Percentiles rank a stretch among this genome's conserved stretches.
Evolutionary conservation across 192 early-diverging fungal genomes (phyloP).

Genomic region (Spizellomyces sp.): DNA sequence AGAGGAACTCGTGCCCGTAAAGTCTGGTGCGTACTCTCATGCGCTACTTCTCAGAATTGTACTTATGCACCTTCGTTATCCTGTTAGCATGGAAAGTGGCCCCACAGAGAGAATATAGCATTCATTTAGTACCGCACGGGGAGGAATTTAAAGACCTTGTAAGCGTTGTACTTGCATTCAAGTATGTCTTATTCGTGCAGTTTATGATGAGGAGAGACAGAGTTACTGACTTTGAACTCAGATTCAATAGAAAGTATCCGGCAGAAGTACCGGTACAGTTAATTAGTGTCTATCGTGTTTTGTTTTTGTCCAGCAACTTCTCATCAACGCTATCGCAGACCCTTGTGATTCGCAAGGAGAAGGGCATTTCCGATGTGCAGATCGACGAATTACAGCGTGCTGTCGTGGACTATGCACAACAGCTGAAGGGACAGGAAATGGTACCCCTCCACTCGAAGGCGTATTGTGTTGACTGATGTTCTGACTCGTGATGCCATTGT

Average conservation of each 20-base stretch:
- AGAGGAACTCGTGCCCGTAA: conserved; percentile 11
- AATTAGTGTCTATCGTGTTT: background rate
- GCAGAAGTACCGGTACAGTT: conserved; percentile 13
- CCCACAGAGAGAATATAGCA: conserved; percentile 1
- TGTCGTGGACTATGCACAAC: background rate
- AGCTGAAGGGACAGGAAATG: conserved; percentile 25
- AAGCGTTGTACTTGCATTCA: conserved; percentile 15
- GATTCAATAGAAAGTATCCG: conserved; percentile 34
- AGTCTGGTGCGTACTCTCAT: background rate
- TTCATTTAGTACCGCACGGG: conserved; percentile 18
- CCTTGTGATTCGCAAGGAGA: background rate
- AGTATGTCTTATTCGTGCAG: conserved; percentile 7
- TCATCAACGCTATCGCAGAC: background rate
- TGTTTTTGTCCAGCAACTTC: no score
- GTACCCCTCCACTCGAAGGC: conserved; percentile 2
- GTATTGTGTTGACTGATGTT: background rate
- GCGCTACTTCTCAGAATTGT: background rate
- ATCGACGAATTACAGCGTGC: conserved; percentile 21
- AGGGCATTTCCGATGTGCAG: conserved; percentile 30
- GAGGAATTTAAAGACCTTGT: conserved; percentile 25
- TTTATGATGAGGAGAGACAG: background rate
- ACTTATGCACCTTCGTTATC: background rate
- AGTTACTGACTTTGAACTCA: background rate
- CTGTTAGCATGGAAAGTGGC: conserved; percentile 27
- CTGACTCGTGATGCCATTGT: background rate